These are phyloP conservation scores for Plasmodium fragile DNA, from an alignment of 169 alveolate genomes.

Conservation along the genomic window DNA sequence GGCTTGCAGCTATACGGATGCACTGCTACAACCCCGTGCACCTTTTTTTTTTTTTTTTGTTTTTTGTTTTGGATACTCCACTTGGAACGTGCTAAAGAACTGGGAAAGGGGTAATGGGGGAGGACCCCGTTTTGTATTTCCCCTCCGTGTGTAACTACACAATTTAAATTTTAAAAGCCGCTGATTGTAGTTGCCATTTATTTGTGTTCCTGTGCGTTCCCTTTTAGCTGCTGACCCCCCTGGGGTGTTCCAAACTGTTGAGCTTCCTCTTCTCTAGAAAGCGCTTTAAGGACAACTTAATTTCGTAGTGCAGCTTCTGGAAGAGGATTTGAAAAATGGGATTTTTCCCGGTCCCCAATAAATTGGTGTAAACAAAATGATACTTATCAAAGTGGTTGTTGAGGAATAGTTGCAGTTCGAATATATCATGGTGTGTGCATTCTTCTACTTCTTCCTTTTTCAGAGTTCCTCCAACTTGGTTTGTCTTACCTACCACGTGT, in stretches of 20 bases:
- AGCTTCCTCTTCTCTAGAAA: neutral
- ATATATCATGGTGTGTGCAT: neutral
- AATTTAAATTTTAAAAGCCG: neutral
- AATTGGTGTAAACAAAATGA: constrained; percentile 29
- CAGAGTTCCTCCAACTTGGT: neutral
- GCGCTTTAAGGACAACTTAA: constrained; percentile 33
- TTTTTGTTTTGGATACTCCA: no score
- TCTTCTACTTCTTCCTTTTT: neutral
- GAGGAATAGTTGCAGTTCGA: constrained; percentile 33
- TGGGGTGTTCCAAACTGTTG: neutral
- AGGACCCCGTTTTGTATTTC: neutral
- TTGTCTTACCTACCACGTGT: neutral
- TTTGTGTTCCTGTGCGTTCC: neutral
- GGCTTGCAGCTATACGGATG: neutral
- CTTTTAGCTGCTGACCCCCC: neutral
- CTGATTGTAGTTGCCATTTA: neutral
- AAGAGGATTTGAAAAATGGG: constrained; percentile 33
- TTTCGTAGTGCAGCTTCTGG: constrained; percentile 24
- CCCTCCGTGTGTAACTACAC: neutral
- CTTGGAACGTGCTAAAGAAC: neutral
- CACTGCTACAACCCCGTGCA: neutral
- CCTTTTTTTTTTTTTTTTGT: neutral
- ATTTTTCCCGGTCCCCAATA: constrained; percentile 16
- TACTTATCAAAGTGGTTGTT: constrained; percentile 65
- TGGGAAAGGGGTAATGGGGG: neutral